Evolutionary conservation across 1,284 basidiomycete species (phyloP).

Genomic region (Vanrija humicola): DNA sequence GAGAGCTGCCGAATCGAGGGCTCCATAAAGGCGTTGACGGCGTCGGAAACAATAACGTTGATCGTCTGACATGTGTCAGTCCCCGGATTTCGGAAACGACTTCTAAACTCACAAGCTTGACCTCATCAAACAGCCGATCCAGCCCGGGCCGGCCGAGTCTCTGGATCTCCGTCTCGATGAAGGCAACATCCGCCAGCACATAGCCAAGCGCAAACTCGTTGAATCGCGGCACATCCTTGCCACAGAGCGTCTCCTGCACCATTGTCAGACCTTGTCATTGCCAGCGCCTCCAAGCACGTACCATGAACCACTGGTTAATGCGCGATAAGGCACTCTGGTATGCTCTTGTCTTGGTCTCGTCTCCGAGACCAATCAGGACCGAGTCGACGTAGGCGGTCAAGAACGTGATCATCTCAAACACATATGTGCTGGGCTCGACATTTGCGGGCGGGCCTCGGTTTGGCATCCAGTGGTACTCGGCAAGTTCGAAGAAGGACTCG

Average conservation of each 20-base stretch:
- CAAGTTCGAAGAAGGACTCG: conserved; percentile 92
- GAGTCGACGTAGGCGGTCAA: conserved; percentile 93
- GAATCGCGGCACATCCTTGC: conserved; percentile 64
- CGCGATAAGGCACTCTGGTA: conserved; percentile 81
- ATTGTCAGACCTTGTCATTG: neutral
- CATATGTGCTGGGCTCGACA: conserved; percentile 76
- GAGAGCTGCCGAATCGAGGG: conserved; percentile 67
- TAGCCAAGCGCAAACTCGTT: conserved; percentile 86
- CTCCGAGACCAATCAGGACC: conserved; percentile 68
- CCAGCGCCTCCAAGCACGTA: conserved; percentile 17
- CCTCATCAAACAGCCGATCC: conserved; percentile 70
- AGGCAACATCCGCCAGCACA: conserved; percentile 74
- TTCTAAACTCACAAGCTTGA: conserved; percentile 63
- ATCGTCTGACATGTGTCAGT: conserved; percentile 58
- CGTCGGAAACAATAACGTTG: conserved; percentile 67
- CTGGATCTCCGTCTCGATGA: conserved; percentile 76
- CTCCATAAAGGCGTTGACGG: conserved; percentile 73
- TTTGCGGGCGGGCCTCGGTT: conserved; percentile 25
- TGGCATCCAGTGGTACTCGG: conserved; percentile 92
- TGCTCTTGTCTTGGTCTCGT: conserved; percentile 77
- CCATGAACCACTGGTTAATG: conserved; percentile 83
- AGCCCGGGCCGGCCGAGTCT: conserved; percentile 67
- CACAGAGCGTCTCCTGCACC: conserved; percentile 36
- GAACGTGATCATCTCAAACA: conserved; percentile 95
- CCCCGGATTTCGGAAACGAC: neutral